These are phyloP conservation scores for Cystofilobasidium ferigula DNA, from an alignment of 768 basidiomycete species.

Conservation along the genomic window DNA sequence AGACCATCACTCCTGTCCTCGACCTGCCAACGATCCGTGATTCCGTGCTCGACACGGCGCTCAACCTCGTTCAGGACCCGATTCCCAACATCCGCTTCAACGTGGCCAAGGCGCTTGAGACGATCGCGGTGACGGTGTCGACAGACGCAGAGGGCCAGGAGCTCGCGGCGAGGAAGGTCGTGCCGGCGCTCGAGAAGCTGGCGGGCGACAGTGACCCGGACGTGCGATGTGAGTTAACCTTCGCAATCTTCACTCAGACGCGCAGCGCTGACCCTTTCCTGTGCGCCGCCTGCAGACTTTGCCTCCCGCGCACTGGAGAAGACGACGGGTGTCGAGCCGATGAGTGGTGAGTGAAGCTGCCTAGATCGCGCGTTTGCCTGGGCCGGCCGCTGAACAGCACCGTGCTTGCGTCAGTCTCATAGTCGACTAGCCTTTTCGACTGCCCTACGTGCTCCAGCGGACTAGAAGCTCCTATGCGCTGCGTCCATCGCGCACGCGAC, in stretches of 20 bases:
- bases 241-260: background rate
- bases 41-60: slow-evolving; percentile 70
- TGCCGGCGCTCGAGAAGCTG: slow-evolving; percentile 74
- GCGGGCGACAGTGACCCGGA: slow-evolving; percentile 86
- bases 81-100: slow-evolving; percentile 99
- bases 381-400: background rate
- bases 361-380: background rate
- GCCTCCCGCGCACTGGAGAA: slow-evolving; percentile 67
- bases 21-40: slow-evolving; percentile 69
- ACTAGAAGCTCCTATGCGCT: background rate
- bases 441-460: background rate
- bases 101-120: slow-evolving; percentile 87
- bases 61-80: slow-evolving; percentile 71
- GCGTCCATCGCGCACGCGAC: background rate
- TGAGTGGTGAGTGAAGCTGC: background rate
- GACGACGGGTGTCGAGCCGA: slow-evolving; percentile 27
- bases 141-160: slow-evolving; percentile 54
- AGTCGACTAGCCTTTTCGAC: slow-evolving; percentile 12
- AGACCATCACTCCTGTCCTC: slow-evolving; percentile 93
- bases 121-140: slow-evolving; percentile 63
- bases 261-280: background rate
- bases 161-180: slow-evolving; percentile 59
- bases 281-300: slow-evolving; percentile 45
- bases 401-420: slow-evolving; percentile 1
- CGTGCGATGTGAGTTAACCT: slow-evolving; percentile 61